Conservation (phyloP, 192 early-diverging fungal species). For the Coemansia sp. region DNA sequence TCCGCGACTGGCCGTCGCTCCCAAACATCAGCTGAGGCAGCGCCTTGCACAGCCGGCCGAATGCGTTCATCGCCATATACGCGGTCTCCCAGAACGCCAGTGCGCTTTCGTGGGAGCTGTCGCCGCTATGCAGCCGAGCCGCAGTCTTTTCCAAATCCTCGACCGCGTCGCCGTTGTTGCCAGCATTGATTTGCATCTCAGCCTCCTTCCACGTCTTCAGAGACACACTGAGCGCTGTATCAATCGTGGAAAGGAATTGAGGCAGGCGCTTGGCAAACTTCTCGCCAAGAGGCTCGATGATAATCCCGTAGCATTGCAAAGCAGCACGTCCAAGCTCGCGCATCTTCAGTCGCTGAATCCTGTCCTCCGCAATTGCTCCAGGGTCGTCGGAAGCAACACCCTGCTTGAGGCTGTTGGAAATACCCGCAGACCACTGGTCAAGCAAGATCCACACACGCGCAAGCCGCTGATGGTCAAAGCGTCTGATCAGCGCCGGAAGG, state of each 20-base stretch:
- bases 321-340: slow-evolving; percentile 76
- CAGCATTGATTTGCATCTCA: slow-evolving; percentile 33
- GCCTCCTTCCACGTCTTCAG: slow-evolving; percentile 52
- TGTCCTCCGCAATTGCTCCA: slow-evolving; percentile 4
- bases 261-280: slow-evolving; percentile 59
- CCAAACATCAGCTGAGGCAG: slow-evolving; percentile 60
- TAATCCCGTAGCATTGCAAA: slow-evolving; percentile 82
- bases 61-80: slow-evolving; percentile 80
- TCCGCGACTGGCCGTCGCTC: slow-evolving; percentile 41
- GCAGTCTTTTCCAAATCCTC: slow-evolving; percentile 58
- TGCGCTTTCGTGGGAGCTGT: slow-evolving; percentile 57
- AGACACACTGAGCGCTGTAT: slow-evolving; percentile 56
- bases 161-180: slow-evolving; percentile 15
- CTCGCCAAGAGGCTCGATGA: slow-evolving; percentile 77
- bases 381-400: background rate
- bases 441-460: slow-evolving; percentile 70
- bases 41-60: slow-evolving; percentile 67
- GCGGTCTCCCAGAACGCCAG: slow-evolving; percentile 77
- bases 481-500: slow-evolving; percentile 67
- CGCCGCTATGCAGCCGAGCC: slow-evolving; percentile 38
- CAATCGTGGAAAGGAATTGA: slow-evolving; percentile 57
- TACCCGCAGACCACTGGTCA: slow-evolving; percentile 74
- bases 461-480: slow-evolving; percentile 63
- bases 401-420: slow-evolving; percentile 8
- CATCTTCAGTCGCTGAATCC: slow-evolving; percentile 31